Percentiles rank a stretch among this genome's conserved stretches.
phyloP scores from a whole-genome alignment of 2,329 filamentous ascomycete species.

The Fusarium fracticaudum region DNA sequence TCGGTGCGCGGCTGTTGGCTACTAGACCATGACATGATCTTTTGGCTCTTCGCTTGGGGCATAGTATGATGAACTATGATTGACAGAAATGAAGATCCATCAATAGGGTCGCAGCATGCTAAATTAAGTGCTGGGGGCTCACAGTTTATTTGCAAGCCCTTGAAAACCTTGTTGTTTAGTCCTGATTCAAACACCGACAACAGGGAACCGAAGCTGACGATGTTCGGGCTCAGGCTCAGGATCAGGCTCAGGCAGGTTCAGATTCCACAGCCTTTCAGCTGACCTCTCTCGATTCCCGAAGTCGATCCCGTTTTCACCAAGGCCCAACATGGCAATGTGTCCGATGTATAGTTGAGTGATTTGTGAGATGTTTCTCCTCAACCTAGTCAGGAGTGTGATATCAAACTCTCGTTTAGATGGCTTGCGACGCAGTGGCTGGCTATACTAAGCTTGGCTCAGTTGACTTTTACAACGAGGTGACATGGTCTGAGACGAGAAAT shows the following conservation, averaged over 20 bases:
- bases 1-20: not conserved
- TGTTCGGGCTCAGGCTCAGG: conserved; percentile 7
- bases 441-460: conserved; percentile 8
- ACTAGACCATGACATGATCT: not conserved
- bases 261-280: conserved; percentile 23
- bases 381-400: conserved; percentile 5
- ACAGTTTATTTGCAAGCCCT: not conserved
- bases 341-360: conserved; percentile 16
- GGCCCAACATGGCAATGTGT: conserved; percentile 22
- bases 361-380: conserved; percentile 7
- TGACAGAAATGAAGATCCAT: conserved; percentile 25
- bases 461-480: conserved; percentile 25
- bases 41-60: not conserved
- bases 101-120: conserved; percentile 13
- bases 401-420: conserved; percentile 5
- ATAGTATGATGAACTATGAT: conserved; percentile 6
- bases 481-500: conserved; percentile 30
- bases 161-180: not conserved
- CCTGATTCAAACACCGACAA: conserved; percentile 12
- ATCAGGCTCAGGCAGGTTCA: not conserved
- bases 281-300: conserved; percentile 33
- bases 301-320: conserved; percentile 28
- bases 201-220: conserved; percentile 21
- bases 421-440: conserved; percentile 7
- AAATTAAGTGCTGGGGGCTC: conserved; percentile 9